phyloP scores from a whole-genome alignment of 1,139 yeast genomes.

The Nadsonia starkeyi-henricii region DNA sequence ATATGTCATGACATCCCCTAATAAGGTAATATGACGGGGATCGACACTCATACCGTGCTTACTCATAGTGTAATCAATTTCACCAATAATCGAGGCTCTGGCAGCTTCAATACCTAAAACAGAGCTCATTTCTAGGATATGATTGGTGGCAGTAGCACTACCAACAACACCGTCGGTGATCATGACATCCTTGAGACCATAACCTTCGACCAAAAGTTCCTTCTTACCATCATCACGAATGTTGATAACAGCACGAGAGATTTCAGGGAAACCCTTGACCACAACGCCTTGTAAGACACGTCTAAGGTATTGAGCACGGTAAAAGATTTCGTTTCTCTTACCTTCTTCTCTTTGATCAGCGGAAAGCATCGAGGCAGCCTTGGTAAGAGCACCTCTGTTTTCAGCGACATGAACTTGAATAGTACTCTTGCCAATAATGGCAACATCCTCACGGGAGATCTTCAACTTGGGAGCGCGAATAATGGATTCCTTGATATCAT shows the following conservation, averaged over 20 bases:
- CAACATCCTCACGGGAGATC: constrained; percentile 59
- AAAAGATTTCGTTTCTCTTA: constrained; percentile 47
- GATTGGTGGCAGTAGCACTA: constrained; percentile 79
- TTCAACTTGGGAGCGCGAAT: constrained; percentile 79
- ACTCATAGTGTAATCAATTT: constrained; percentile 91
- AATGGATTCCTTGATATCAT: constrained; percentile 76
- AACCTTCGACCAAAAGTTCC: constrained; percentile 99
- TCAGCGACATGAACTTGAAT: constrained; percentile 59
- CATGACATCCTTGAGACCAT: constrained; percentile 88
- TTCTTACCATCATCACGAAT: constrained; percentile 76
- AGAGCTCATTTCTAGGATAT: constrained; percentile 86
- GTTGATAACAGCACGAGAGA: constrained; percentile 74
- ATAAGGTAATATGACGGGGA: constrained; percentile 93
- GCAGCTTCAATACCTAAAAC: constrained; percentile 98
- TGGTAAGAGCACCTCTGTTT: constrained; percentile 26
- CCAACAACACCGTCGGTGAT: constrained; percentile 91
- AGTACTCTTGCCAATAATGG: constrained; percentile 50
- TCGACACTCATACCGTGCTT: constrained; percentile 99
- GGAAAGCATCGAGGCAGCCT: constrained; percentile 11
- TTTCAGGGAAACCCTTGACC: constrained; percentile 84
- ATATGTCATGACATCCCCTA: constrained; percentile 97
- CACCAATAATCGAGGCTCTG: constrained; percentile 82
- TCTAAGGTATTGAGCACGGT: constrained; percentile 79
- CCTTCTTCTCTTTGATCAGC: constrained; percentile 13
- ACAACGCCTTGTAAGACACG: constrained; percentile 76